Base-by-base conservation (phyloP, 805 yeast genomes). In the Candida pseudoglaebosa region DNA sequence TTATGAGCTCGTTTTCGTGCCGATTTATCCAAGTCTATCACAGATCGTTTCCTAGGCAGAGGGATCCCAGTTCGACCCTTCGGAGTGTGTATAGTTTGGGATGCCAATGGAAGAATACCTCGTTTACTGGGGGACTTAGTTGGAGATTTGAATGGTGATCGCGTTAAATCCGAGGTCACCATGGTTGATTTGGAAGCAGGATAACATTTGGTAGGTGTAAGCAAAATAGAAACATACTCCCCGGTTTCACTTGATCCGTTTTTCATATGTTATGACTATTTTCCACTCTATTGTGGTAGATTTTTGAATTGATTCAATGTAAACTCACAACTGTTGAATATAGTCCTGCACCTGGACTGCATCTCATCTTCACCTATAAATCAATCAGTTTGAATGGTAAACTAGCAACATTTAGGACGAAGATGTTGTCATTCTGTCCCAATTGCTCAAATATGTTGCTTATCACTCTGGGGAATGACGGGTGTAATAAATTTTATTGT, bases 361-460 rank as follows among this genome's bases (percentile, higher is more conserved):
- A 34, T 8, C 31, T 22, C 37, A 21, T 34, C 33, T 33, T 20
- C 10, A 33, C 28, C 17, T n/a, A n/a, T 19, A n/a, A 19, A 18
- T n/a, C 28, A 12, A 20, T 16, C 15, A 20, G 29, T n/a, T 10
- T 22, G 14, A 4, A 14, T 15, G n/a, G 9, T 2, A 22, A 7
- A 8, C 15, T 13, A 28, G 32, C 15, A 13, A 12, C 32, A 28
- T 8, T 22, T 36, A 39, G 28, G 17, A 14, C 12, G 12, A 28
- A 29, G n/a, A 91, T 91, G 99, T 71, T 91, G 38, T 86, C 97
- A 1, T 91, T 91, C 59, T 91, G 99, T 56, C 99, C 98, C 4
- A 77, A 83, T 55, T 91, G 99, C 61, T 80, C 95, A 14, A 91
- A 91, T 52, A 85, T 93, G 95, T 73, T 93, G 16, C 71, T 84